Evolutionary conservation across 495 filamentous ascomycete species (phyloP), one percentile per base, ranked within the genome.

Genomic region (Penicillium nucicola): DNA sequence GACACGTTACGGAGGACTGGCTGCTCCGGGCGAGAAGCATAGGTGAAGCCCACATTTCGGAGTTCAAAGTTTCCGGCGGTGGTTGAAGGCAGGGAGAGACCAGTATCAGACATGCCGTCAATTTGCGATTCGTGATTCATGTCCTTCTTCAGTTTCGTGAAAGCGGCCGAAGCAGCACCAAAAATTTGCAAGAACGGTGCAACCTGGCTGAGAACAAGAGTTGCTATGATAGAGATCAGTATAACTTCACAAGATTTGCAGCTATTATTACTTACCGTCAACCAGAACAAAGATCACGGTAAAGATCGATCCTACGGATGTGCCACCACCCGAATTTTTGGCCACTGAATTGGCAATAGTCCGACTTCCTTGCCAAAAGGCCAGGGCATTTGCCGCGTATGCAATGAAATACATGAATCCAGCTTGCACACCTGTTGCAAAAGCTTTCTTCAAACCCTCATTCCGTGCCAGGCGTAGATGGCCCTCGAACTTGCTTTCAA

Each of bases 361-460:
- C 31, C 58, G 64, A 45, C 75, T 77, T 12, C 83, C 84, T 48
- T 85, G 76, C 81, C 80, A 87, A 50, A 83, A 86, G 1, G 83
- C 83, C 7, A 87, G 61, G 15, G 74, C 82, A 55, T 84, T 84
- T 5, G 77, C 81, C 4, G 77, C 71, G 53, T 79, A 85, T 8
- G 77, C 79, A 51, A 84, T 77, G 47, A 86, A 85, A 52, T 83
- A 86, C 25, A 86, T 60, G n/a, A 80, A 52, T 2, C 83, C 83
- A 22, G 79, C 72, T 45, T 84, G 80, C 4, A 79, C 60, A 3
- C 75, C 83, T 8, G 72, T 67, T 0, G 77, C 77, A 4, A 74
- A 46, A 4, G 78, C 75, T 57, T 85, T 86, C 44, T 78, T 80
- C 19, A 81, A 50, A 0, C 78, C 81, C 34, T 74, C 69, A 18